Evolutionary conservation across 768 basidiomycete species (phyloP), one percentile per base, ranked within the genome.

Genomic region (Lactifluus pinguis): DNA sequence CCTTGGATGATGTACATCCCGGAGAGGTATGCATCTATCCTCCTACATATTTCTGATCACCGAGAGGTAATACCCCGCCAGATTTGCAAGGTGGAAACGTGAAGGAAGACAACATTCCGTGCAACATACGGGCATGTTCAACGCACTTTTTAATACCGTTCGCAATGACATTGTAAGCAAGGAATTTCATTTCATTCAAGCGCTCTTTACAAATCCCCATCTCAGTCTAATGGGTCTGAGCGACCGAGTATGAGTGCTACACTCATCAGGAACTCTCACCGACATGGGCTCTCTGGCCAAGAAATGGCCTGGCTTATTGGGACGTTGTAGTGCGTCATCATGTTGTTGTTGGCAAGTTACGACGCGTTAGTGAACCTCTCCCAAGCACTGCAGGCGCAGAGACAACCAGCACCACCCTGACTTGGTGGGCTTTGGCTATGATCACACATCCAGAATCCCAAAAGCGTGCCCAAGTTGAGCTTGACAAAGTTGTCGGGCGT

Each of bases 241-340:
- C 41, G 55, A 45, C 55, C 55, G 9, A 61, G 57, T 11, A 44
- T 61, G 4, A 34, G 59, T 19, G 52, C 56, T 3, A 48, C 53
- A 6, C 48, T 67, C 44, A 25, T 60, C 17, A 52, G 39, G 39
- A 49, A 50, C 36, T 59, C 50, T 5, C 21, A 52, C 1, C 19
- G 34, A 51, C 44, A 44, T 13, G 42, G 57, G 15, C 60, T 65
- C 5, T 66, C 64, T 21, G 25, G 17, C 4, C 15, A 65, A 41
- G 64, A 65, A 55, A 53, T 54, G 15, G 64, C 64, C 11, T 65
- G 66, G 64, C 48, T 62, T 14, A 47, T 61, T 2, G 66, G 57
- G 3, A 62, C 57, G 4, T 62, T 65, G 42, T 59, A 62, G 66
- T 66, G 6, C 39, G 61, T 38, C 13, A 8, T 39, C 25, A 6